Evolutionary conservation across 768 basidiomycete genomes (phyloP).

Genomic region (Serpula lacrymans): DNA sequence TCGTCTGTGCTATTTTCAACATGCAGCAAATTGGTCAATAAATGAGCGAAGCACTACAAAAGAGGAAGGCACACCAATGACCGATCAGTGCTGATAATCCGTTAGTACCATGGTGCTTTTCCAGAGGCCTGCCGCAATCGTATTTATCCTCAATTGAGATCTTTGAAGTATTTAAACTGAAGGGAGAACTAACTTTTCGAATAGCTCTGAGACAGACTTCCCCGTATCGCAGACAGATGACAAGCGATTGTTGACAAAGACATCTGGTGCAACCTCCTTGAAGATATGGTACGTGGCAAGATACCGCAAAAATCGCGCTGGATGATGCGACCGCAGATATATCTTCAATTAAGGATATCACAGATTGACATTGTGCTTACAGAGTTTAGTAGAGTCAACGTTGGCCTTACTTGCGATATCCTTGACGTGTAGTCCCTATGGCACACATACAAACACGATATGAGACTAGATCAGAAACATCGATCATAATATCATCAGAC

Average conservation of each 20-base stretch:
- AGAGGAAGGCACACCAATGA: not conserved
- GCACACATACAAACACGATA: not conserved
- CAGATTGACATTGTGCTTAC: slow-evolving; percentile 17
- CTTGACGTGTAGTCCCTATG: slow-evolving; percentile 36
- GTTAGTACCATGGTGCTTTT: not conserved
- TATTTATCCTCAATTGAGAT: no score
- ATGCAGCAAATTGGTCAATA: not conserved
- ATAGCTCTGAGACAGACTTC: slow-evolving; percentile 24
- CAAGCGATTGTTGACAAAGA: slow-evolving; percentile 37
- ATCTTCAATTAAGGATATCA: no score
- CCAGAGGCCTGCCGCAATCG: slow-evolving; percentile 6
- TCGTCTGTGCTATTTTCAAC: slow-evolving; percentile 15
- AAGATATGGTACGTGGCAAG: slow-evolving; percentile 39
- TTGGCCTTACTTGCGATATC: slow-evolving; percentile 33
- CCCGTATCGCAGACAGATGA: slow-evolving; percentile 34
- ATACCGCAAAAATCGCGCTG: slow-evolving; percentile 36
- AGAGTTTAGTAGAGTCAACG: slow-evolving; percentile 31
- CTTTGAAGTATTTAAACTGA: not conserved
- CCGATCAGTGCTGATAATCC: not conserved
- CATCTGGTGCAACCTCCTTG: slow-evolving; percentile 31
- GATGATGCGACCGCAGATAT: not conserved
- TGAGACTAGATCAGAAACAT: not conserved
- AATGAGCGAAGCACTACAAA: no score
- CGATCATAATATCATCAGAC: no score
- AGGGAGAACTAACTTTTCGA: slow-evolving; percentile 20